Evolutionary conservation across 202 grass and related monocot species (phyloP).

Genomic region (Hordeum pubiflorum): DNA sequence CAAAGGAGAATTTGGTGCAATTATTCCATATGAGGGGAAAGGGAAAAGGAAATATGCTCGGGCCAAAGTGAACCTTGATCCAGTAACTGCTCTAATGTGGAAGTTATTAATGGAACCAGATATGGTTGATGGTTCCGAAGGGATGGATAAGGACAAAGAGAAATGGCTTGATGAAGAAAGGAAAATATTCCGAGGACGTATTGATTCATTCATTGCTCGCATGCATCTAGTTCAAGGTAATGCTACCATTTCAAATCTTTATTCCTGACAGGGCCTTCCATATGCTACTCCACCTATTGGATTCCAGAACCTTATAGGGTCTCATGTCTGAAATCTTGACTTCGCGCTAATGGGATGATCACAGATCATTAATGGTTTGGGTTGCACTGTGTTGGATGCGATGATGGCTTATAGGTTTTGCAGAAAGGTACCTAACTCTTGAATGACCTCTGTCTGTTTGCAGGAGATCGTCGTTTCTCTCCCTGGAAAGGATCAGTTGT

Average conservation of each 20-base stretch:
- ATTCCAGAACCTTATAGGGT: not conserved
- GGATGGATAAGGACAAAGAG: conserved; percentile 51
- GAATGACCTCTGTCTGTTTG: conserved; percentile 19
- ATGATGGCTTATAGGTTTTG: conserved; percentile 1
- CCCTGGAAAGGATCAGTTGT: conserved; percentile 82
- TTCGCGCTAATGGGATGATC: not conserved
- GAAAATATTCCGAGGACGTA: conserved; percentile 49
- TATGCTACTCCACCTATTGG: not conserved
- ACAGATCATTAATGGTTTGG: not conserved
- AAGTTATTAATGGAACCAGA: conserved; percentile 74
- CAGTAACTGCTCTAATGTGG: conserved; percentile 64
- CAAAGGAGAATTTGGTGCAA: conserved; percentile 30
- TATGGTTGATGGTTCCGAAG: conserved; percentile 31
- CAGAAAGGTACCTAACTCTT: not conserved
- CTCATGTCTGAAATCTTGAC: not conserved
- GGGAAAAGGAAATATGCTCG: conserved; percentile 47
- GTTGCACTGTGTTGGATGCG: not conserved
- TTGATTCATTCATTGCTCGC: conserved; percentile 75
- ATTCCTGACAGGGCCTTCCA: conserved; percentile 4
- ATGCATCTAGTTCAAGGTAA: conserved; percentile 92
- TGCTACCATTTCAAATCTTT: conserved; percentile 1
- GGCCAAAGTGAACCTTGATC: conserved; percentile 57
- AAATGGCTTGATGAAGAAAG: conserved; percentile 71
- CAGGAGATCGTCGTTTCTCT: conserved; percentile 67
- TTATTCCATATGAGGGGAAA: conserved; percentile 45